These are phyloP conservation scores for Mallotus repandus DNA, from an alignment of 441 rosid species.

Conservation along the genomic window DNA sequence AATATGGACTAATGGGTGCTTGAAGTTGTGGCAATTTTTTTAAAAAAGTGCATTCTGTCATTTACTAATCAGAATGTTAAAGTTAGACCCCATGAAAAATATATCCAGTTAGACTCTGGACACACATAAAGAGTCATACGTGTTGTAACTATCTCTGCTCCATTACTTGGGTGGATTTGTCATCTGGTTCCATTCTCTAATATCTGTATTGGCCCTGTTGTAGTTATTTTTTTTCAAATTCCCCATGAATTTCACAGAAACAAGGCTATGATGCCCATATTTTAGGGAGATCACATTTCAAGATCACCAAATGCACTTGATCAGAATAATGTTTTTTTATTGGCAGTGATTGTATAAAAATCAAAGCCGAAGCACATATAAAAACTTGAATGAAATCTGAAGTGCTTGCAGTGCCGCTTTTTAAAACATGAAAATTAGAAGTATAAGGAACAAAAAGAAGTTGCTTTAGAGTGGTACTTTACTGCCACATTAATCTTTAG, in stretches of 20 bases:
- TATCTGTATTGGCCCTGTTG: not conserved
- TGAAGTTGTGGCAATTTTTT: not conserved
- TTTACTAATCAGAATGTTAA: not conserved
- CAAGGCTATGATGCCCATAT: not conserved
- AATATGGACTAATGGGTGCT: too few relatives aligned
- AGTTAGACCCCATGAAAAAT: not conserved
- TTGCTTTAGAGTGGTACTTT: too few relatives aligned
- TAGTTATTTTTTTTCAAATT: not conserved
- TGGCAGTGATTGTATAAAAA: too few relatives aligned
- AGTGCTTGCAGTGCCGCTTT: too few relatives aligned
- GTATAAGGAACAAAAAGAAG: too few relatives aligned
- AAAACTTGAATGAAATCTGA: too few relatives aligned
- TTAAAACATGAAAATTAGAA: too few relatives aligned
- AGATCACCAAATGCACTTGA: not conserved
- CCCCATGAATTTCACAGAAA: not conserved
- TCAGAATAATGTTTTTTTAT: not conserved
- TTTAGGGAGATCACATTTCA: not conserved
- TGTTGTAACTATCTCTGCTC: not conserved
- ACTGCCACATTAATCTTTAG: too few relatives aligned
- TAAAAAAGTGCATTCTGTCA: not conserved
- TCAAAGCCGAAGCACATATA: too few relatives aligned
- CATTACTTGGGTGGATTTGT: not conserved
- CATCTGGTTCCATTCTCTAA: not conserved
- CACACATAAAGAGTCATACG: not conserved
- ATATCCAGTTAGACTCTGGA: not conserved